Conservation (phyloP, 2,329 filamentous ascomycete species). For the Plenodomus lindquistii region DNA sequence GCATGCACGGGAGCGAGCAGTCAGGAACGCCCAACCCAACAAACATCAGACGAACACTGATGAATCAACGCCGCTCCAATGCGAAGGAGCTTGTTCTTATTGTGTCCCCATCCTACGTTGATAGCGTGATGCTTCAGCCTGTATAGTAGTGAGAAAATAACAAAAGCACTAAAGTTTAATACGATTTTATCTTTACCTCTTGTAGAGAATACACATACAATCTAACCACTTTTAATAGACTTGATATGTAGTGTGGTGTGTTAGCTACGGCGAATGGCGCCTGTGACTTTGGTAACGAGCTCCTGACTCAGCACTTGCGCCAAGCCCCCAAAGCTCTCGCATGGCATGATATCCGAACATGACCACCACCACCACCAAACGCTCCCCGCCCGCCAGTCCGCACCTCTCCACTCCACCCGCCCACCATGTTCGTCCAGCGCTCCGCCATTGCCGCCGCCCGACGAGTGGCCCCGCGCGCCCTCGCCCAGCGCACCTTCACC, state of each 20-base stretch:
- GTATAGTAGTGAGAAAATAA: no score
- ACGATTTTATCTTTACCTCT: no score
- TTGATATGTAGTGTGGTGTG: no score
- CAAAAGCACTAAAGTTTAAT: no score
- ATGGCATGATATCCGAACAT: no score
- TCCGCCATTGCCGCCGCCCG: conserved; percentile 53
- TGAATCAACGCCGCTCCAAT: conserved; percentile 8
- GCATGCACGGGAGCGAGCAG: not conserved
- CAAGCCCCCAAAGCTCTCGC: conserved; percentile 20
- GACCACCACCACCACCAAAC: conserved; percentile 26
- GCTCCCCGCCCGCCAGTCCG: conserved; percentile 29
- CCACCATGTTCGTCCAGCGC: conserved; percentile 55
- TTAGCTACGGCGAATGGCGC: no score
- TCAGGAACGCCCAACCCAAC: conserved; percentile 1
- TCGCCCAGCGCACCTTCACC: conserved; percentile 52
- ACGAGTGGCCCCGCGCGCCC: conserved; percentile 48
- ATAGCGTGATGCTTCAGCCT: no score
- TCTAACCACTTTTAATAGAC: no score
- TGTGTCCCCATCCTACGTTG: no score
- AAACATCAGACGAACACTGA: conserved; percentile 2
- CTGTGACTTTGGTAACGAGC: no score
- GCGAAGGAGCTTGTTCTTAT: no score
- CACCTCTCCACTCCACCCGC: conserved; percentile 42
- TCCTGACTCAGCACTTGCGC: conserved; percentile 21
- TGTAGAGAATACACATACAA: no score